Evolutionary conservation across 2,329 filamentous ascomycete species (phyloP).

Genomic region (Lasiodiplodia sp.): DNA sequence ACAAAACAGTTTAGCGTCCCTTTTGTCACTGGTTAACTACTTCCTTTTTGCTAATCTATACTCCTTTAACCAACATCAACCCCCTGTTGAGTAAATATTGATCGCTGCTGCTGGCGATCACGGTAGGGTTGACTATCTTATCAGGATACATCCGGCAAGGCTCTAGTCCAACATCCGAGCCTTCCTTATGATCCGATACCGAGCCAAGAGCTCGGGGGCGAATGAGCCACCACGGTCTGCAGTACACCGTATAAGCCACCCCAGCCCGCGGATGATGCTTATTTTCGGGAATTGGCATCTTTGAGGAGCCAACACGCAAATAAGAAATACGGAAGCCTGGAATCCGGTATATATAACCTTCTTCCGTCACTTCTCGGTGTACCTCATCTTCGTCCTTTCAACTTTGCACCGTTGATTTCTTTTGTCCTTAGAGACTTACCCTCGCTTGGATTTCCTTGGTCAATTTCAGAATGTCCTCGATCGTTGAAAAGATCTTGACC

Average conservation of each 20-base stretch:
- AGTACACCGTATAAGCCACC: neutral
- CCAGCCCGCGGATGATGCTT: neutral
- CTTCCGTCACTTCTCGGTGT: neutral
- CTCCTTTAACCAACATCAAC: neutral
- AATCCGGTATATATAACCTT: neutral
- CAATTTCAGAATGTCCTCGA: neutral
- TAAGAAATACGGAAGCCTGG: neutral
- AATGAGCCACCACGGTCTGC: neutral
- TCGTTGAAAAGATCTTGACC: conserved; percentile 4
- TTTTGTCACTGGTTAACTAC: neutral
- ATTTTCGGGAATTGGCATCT: neutral
- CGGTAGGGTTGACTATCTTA: neutral
- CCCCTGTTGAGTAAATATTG: neutral
- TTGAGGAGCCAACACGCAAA: neutral
- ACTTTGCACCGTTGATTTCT: neutral
- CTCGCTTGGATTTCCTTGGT: neutral
- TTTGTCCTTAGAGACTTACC: neutral
- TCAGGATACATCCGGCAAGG: neutral
- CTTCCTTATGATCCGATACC: neutral
- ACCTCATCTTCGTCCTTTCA: neutral
- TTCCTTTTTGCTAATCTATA: neutral
- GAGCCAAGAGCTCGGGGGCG: neutral
- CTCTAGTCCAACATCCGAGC: neutral
- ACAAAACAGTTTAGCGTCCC: neutral
- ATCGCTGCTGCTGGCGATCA: neutral